phyloP scores from a whole-genome alignment of 2,329 filamentous ascomycete genomes.

The Fonsecaea multimorphosa region DNA sequence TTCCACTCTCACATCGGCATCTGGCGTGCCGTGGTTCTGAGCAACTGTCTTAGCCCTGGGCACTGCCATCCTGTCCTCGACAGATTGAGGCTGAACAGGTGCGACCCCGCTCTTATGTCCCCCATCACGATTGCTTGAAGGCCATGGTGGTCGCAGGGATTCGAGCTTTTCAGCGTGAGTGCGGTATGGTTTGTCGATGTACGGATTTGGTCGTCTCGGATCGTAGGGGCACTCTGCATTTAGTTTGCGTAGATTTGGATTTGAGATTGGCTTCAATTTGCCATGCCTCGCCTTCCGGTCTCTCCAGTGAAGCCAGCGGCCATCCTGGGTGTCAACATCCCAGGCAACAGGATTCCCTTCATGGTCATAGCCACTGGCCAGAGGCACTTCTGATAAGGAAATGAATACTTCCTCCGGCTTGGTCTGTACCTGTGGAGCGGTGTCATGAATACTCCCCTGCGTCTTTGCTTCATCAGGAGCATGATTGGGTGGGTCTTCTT shows the following conservation, averaged over 20 bases:
- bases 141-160: slow-evolving; percentile 28
- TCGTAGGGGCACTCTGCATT: slow-evolving; percentile 35
- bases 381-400: slow-evolving; percentile 18
- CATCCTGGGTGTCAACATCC: slow-evolving; percentile 35
- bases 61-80: background rate
- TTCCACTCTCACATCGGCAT: background rate
- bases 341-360: slow-evolving; percentile 32
- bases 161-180: background rate
- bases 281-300: slow-evolving; percentile 32
- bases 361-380: slow-evolving; percentile 27
- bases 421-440: slow-evolving; percentile 1
- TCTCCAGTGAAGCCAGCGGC: slow-evolving; percentile 37
- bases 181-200: slow-evolving; percentile 19
- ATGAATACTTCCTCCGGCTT: slow-evolving; percentile 12
- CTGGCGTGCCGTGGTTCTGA: background rate
- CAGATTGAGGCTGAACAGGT: background rate
- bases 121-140: slow-evolving; percentile 10
- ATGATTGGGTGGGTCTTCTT: slow-evolving; percentile 20
- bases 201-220: slow-evolving; percentile 26
- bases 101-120: background rate
- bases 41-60: background rate
- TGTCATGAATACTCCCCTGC: background rate
- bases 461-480: background rate
- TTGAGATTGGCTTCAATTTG: slow-evolving; percentile 2
- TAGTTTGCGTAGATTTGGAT: slow-evolving; percentile 22